A percentile compares a stretch with the other conserved stretches of the same genome.
Conservation (phyloP, 2,329 filamentous ascomycete species). For the Thelonectria rubi region DNA sequence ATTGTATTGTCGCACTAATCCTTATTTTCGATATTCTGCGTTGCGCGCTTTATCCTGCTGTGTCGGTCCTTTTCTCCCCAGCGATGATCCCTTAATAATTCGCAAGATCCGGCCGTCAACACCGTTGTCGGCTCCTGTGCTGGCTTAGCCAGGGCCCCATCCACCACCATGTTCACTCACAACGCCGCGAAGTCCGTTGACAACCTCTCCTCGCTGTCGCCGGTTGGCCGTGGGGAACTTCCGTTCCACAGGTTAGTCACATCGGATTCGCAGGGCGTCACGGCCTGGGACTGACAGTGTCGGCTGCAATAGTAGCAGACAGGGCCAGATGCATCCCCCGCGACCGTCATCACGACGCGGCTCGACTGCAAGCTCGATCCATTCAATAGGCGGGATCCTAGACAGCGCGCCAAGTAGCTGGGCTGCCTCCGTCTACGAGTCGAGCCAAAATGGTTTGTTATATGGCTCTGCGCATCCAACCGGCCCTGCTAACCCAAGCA, state of each 20-base stretch:
- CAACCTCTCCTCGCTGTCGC: constrained; percentile 65
- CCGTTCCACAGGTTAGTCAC: constrained; percentile 65
- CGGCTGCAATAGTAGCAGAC: constrained; percentile 48
- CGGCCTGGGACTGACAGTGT: constrained; percentile 35
- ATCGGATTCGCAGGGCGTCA: background rate
- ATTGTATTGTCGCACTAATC: constrained; percentile 34
- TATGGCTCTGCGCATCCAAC: background rate
- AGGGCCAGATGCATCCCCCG: constrained; percentile 56
- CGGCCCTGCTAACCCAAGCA: constrained; percentile 46
- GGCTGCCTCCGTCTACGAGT: constrained; percentile 69
- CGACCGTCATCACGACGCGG: constrained; percentile 70
- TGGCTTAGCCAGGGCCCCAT: constrained; percentile 28
- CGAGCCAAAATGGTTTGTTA: constrained; percentile 80
- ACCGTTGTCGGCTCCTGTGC: constrained; percentile 46
- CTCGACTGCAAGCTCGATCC: constrained; percentile 87
- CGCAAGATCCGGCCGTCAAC: constrained; percentile 44
- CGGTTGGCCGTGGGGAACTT: constrained; percentile 62
- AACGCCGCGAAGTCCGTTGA: constrained; percentile 72
- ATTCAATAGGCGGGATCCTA: constrained; percentile 85
- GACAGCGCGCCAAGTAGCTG: constrained; percentile 71
- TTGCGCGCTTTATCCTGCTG: constrained; percentile 22
- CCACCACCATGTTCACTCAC: constrained; percentile 68
- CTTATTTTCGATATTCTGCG: constrained; percentile 24
- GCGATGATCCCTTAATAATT: constrained; percentile 62
- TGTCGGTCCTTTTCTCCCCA: constrained; percentile 38